phyloP scores from a whole-genome alignment of 2,329 filamentous ascomycete species.

The Curvularia spicifera region DNA sequence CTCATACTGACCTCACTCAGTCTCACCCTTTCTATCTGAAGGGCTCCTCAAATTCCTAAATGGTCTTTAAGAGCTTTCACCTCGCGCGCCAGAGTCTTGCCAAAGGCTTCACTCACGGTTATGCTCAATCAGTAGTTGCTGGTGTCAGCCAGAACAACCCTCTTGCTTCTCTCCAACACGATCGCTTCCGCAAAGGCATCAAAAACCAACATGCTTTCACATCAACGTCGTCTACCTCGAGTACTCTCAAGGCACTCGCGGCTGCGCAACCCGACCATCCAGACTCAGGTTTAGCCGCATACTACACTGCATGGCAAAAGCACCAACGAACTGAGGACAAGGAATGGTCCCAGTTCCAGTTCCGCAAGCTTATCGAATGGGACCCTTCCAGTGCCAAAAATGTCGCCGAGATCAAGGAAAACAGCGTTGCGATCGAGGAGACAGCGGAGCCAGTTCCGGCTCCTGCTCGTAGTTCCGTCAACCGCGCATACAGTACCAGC shows the following conservation, averaged over 20 bases:
- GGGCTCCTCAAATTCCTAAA: conserved; percentile 79
- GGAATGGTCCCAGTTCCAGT: conserved; percentile 92
- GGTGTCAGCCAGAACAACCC: conserved; percentile 70
- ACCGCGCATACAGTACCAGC: conserved; percentile 60
- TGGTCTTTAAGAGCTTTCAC: conserved; percentile 75
- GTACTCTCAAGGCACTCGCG: conserved; percentile 44
- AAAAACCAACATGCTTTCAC: conserved; percentile 81
- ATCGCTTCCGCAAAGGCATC: conserved; percentile 57
- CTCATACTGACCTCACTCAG: conserved; percentile 41
- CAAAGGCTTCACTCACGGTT: conserved; percentile 97
- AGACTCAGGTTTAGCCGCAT: conserved; percentile 76
- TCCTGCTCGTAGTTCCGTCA: conserved; percentile 46
- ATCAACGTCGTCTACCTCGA: conserved; percentile 45
- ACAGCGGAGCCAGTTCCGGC: conserved; percentile 35
- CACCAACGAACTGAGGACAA: conserved; percentile 70
- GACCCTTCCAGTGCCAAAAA: conserved; percentile 62
- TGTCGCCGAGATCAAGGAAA: conserved; percentile 48
- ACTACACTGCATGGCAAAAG: conserved; percentile 88
- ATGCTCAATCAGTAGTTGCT: conserved; percentile 96
- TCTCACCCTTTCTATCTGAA: conserved; percentile 63
- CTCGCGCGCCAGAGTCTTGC: conserved; percentile 97
- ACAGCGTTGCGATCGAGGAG: conserved; percentile 40
- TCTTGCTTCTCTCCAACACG: conserved; percentile 59
- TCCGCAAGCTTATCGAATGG: conserved; percentile 88
- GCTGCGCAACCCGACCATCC: conserved; percentile 40